Percentiles rank a stretch among this genome's conserved stretches.
Evolutionary conservation across 106 monocot species (phyloP).

Genomic region (Dioscorea alata): DNA sequence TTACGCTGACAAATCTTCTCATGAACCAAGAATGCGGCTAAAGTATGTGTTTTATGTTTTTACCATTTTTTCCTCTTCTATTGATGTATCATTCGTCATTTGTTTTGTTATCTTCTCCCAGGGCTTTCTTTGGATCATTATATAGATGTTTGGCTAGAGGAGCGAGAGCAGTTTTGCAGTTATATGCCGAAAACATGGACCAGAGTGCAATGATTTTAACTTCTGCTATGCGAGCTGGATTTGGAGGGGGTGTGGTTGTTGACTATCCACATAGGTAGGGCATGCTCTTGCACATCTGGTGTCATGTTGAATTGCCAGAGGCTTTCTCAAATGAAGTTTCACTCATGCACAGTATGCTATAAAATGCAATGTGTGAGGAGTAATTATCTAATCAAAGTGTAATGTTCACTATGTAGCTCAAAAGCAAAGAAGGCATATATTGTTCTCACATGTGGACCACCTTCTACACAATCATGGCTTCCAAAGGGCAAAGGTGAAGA

Average conservation of each 20-base stretch:
- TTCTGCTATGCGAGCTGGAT: slow-evolving; percentile 91
- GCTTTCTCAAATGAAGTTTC: neutral
- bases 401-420: slow-evolving; percentile 30
- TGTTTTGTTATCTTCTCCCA: slow-evolving; percentile 9
- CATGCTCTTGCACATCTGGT: too few species aligned
- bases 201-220: slow-evolving; percentile 98
- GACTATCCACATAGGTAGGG: slow-evolving; percentile 92
- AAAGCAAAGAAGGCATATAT: slow-evolving; percentile 92
- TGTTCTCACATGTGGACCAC: slow-evolving; percentile 89
- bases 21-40: slow-evolving; percentile 83
- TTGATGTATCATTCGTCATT: neutral
- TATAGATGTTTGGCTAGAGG: slow-evolving; percentile 94
- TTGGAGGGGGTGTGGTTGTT: slow-evolving; percentile 92
- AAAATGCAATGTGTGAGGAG: neutral
- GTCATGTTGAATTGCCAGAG: neutral
- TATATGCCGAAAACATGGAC: slow-evolving; percentile 94
- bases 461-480: slow-evolving; percentile 57
- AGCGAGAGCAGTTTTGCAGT: slow-evolving; percentile 89
- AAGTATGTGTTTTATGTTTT: slow-evolving; percentile 46
- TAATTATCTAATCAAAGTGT: too few species aligned
- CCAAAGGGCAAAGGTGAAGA: slow-evolving; percentile 92
- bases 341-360: neutral
- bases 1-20: slow-evolving; percentile 92
- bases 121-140: slow-evolving; percentile 91
- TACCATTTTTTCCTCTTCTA: neutral